Evolutionary conservation across 768 basidiomycete genomes (phyloP).

Genomic region (Galerina sulciceps): DNA sequence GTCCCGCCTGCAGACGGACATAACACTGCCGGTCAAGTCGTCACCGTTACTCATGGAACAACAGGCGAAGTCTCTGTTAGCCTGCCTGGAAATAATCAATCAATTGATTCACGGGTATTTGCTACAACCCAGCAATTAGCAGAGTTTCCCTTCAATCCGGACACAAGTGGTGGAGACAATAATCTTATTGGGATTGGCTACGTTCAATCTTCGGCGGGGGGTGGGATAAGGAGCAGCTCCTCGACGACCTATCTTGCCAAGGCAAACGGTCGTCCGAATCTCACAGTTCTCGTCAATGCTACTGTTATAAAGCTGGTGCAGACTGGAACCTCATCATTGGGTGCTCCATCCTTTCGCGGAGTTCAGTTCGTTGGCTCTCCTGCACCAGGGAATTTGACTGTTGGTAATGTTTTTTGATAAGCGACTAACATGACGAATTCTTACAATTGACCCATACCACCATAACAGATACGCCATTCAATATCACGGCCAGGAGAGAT

Average conservation of each 20-base stretch:
- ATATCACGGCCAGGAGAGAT: constrained; percentile 18
- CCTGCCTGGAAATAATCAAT: constrained; percentile 31
- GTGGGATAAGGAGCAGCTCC: constrained; percentile 37
- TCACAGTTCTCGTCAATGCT: constrained; percentile 39
- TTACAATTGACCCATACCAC: background rate
- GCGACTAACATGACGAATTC: background rate
- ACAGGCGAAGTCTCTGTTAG: constrained; percentile 36
- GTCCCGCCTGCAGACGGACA: constrained; percentile 40
- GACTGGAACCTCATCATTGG: constrained; percentile 14
- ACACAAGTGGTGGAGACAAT: constrained; percentile 35
- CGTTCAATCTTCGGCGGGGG: constrained; percentile 34
- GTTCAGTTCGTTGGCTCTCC: constrained; percentile 17
- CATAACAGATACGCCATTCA: constrained; percentile 2
- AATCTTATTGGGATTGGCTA: constrained; percentile 36
- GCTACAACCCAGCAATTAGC: constrained; percentile 36
- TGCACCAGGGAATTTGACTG: background rate
- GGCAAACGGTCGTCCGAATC: constrained; percentile 33
- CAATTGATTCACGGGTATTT: constrained; percentile 37
- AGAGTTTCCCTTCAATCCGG: constrained; percentile 38
- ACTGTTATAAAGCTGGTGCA: constrained; percentile 31
- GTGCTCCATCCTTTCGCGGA: constrained; percentile 24
- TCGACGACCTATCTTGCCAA: constrained; percentile 37
- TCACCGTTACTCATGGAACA: constrained; percentile 37
- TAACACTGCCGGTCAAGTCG: constrained; percentile 37
- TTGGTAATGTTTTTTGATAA: background rate